Base-by-base conservation (phyloP, 192 early-diverging fungal genomes). In the Piromyces finnis region DNA sequence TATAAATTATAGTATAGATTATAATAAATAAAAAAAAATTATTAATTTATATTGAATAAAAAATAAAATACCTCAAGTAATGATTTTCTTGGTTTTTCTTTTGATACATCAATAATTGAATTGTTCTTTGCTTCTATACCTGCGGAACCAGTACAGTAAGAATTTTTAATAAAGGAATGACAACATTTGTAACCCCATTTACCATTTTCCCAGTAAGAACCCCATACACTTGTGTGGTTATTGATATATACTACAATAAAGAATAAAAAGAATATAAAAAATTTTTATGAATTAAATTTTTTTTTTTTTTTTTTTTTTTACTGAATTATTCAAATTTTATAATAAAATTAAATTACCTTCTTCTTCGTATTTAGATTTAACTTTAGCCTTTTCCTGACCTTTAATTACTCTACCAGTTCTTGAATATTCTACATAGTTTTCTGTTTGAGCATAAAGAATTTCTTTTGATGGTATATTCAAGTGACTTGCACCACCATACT, bases 141-240 rank as follows among this genome's bases (percentile, higher is more conserved):
- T 29, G 90, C 91, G 17, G 84, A 81, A n/a, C 94, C 92, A 27
- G 94, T 96, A 82, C 98, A 99, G 84, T 98, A 98, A 22, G 95
- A 90, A 80, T 92, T 95, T 78, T 91, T 87, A 39, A 91, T 82
- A 78, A 92, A 90, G 37, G 92, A 90, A 68, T 90, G 92, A 84
- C 98, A 99, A 83, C 98, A 99, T 51, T 89, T 88, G 87, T 97
- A 99, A 28, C 98, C 98, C 98, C 97, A 99, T 77, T 91, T 88
- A 14, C 95, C 95, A 83, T 95, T 93, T 30, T 89, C 86, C 98
- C 98, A 99, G 84, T 90, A 99, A 29, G 95, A 96, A 2, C 98
- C 98, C 95, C 94, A 99, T 27, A 98, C 91, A 28, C 90, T 83
- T 12, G 87, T 90, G 86, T 99, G 97, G 83, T 97, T 98, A 82